These are phyloP conservation scores for Phytophthora megakarya DNA, from an alignment of 352 stramenopile species.

Conservation along the genomic window DNA sequence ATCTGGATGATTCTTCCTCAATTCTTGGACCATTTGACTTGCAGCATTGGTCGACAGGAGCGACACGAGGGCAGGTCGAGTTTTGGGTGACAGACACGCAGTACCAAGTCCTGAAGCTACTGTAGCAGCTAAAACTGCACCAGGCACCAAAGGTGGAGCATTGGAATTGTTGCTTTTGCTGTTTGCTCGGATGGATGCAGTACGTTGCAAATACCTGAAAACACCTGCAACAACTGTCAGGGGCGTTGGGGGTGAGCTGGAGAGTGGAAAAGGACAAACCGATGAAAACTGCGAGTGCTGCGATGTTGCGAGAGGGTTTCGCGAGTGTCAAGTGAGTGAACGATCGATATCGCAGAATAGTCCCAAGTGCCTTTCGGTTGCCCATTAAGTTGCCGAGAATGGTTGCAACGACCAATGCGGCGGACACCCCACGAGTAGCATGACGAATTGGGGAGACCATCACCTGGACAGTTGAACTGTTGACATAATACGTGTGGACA, in stretches of 20 bases:
- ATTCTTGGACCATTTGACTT: constrained; percentile 40
- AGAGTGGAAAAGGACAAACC: constrained; percentile 34
- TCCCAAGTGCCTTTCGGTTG: constrained; percentile 37
- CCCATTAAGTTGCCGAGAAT: constrained; percentile 31
- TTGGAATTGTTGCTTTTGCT: neutral
- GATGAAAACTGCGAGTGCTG: constrained; percentile 63
- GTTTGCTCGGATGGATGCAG: constrained; percentile 21
- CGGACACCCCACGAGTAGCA: constrained; percentile 38
- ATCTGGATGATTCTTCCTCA: constrained; percentile 39
- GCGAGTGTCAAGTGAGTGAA: constrained; percentile 25
- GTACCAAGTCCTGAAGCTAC: constrained; percentile 40
- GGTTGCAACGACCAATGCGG: constrained; percentile 32
- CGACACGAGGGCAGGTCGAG: constrained; percentile 53
- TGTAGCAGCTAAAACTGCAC: constrained; percentile 30
- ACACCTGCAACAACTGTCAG: constrained; percentile 30
- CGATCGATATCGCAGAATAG: constrained; percentile 12
- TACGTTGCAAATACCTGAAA: constrained; percentile 48
- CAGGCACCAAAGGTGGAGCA: neutral
- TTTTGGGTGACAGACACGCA: constrained; percentile 41
- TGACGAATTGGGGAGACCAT: constrained; percentile 30
- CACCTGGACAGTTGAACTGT: neutral
- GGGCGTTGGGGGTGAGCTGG: neutral
- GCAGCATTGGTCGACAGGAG: constrained; percentile 55
- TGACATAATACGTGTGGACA: neutral
- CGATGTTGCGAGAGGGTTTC: constrained; percentile 48